Conservation (phyloP, 1,139 yeast genomes). For the Lodderomyces oxycetoniae region DNA sequence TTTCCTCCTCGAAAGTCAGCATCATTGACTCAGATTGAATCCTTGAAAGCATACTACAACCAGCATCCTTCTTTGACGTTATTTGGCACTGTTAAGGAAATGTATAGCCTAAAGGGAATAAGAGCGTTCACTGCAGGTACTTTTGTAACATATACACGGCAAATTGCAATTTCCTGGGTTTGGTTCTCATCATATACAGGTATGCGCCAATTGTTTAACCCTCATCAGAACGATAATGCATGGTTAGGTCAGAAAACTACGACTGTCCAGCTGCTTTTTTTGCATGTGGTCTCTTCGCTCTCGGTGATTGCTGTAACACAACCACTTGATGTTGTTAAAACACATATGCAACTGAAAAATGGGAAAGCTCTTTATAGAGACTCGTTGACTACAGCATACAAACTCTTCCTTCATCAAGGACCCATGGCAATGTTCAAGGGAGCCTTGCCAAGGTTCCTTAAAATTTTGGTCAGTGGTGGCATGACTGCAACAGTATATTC, state of each 20-base stretch:
- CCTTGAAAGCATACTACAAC: slow-evolving; percentile 38
- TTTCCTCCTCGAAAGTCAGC: slow-evolving; percentile 11
- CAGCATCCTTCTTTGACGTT: slow-evolving; percentile 53
- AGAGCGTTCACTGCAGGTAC: slow-evolving; percentile 81
- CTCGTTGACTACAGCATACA: slow-evolving; percentile 67
- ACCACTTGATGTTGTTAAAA: slow-evolving; percentile 86
- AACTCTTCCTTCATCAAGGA: slow-evolving; percentile 68
- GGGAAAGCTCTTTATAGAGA: slow-evolving; percentile 61
- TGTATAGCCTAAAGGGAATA: slow-evolving; percentile 70
- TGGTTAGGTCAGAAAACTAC: slow-evolving; percentile 50
- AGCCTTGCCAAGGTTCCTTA: slow-evolving; percentile 70
- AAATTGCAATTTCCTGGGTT: slow-evolving; percentile 71
- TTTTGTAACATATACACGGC: slow-evolving; percentile 73
- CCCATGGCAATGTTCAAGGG: slow-evolving; percentile 68
- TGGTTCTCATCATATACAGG: slow-evolving; percentile 82
- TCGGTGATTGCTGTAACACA: slow-evolving; percentile 79
- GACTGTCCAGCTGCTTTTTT: slow-evolving; percentile 40
- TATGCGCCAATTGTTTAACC: slow-evolving; percentile 63
- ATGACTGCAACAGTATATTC: slow-evolving; percentile 69
- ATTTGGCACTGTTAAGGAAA: slow-evolving; percentile 53
- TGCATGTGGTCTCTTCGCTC: slow-evolving; percentile 52
- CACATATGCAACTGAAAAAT: slow-evolving; percentile 80
- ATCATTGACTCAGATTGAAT: slow-evolving; percentile 25
- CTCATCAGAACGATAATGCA: slow-evolving; percentile 40
- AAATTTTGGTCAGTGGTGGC: slow-evolving; percentile 77